A percentile compares a stretch with the other conserved stretches of the same genome.
Conservation (phyloP, 495 filamentous ascomycete genomes). For the Beverwykella pulmonaria region DNA sequence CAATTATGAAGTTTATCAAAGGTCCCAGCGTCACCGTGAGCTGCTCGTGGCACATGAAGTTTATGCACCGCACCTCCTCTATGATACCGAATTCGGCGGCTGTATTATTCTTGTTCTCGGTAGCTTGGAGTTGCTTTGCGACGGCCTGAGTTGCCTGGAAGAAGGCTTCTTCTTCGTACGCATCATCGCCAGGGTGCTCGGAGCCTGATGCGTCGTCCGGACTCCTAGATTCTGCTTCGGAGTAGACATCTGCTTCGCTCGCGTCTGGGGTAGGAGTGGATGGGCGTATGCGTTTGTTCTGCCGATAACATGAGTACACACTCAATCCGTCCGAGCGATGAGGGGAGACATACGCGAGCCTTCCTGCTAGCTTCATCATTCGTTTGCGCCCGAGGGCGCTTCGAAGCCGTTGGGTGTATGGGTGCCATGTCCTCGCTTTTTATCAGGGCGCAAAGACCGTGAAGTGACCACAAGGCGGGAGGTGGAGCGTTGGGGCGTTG, state of each 20-base stretch:
- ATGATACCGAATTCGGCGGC: slow-evolving; percentile 84
- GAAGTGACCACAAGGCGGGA: neutral
- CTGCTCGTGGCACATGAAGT: slow-evolving; percentile 92
- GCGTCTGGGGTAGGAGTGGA: neutral
- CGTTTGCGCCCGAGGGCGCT: neutral
- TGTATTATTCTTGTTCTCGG: slow-evolving; percentile 53
- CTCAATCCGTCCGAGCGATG: neutral
- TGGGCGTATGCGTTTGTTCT: neutral
- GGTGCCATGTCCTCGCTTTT: no score
- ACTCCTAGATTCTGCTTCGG: neutral
- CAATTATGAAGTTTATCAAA: slow-evolving; percentile 95
- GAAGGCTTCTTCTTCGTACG: neutral
- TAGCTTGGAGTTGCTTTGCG: neutral
- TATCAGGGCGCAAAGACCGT: no score
- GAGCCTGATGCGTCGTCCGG: neutral
- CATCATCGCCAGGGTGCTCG: neutral
- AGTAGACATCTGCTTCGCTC: neutral
- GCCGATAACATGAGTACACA: neutral
- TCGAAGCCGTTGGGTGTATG: neutral
- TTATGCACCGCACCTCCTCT: slow-evolving; percentile 78
- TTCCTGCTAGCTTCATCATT: neutral
- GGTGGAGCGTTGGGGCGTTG: no score
- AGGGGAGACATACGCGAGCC: neutral
- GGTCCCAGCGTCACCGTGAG: slow-evolving; percentile 83
- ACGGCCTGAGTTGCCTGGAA: slow-evolving; percentile 17